Percentiles rank a stretch among this genome's conserved stretches.
Evolutionary conservation across 148 eudicot species (phyloP).

Genomic region (Rhododendron henanense): DNA sequence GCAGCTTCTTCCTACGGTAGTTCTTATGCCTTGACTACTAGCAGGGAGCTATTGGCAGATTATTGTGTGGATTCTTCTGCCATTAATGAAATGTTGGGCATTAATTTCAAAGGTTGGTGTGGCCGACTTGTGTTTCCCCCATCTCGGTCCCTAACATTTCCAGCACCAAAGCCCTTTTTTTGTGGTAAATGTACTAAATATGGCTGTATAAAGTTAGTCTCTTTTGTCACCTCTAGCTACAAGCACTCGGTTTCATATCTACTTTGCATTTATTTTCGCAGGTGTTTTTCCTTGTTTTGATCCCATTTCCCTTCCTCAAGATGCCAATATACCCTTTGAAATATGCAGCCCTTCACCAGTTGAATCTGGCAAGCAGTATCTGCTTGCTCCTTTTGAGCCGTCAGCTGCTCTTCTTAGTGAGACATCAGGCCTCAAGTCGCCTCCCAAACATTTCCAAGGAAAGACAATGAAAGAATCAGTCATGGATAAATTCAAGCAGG

Average conservation of each 20-base stretch:
- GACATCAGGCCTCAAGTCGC: neutral
- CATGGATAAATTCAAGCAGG: neutral
- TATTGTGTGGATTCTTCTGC: conserved; percentile 4
- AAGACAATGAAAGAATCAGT: neutral
- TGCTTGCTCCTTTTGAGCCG: neutral
- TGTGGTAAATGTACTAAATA: neutral
- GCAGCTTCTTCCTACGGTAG: neutral
- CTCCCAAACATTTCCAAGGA: neutral
- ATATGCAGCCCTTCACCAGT: neutral
- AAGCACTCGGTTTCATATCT: neutral
- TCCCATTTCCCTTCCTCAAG: conserved; percentile 10
- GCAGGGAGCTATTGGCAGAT: neutral
- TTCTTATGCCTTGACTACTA: neutral
- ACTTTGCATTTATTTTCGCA: neutral
- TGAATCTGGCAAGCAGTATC: neutral
- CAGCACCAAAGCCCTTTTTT: conserved; percentile 19
- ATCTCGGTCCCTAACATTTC: conserved; percentile 7
- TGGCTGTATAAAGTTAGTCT: neutral
- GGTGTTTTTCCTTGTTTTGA: conserved; percentile 18
- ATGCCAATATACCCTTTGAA: neutral
- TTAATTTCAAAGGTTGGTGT: conserved; percentile 23
- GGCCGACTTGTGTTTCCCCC: conserved; percentile 21
- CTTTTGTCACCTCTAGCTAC: neutral
- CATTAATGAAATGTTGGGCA: neutral
- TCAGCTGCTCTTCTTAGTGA: neutral